Percentiles rank a stretch among this genome's conserved stretches.
Conservation (phyloP, 257 asterid genomes). For the Fraxinus pennsylvanica region DNA sequence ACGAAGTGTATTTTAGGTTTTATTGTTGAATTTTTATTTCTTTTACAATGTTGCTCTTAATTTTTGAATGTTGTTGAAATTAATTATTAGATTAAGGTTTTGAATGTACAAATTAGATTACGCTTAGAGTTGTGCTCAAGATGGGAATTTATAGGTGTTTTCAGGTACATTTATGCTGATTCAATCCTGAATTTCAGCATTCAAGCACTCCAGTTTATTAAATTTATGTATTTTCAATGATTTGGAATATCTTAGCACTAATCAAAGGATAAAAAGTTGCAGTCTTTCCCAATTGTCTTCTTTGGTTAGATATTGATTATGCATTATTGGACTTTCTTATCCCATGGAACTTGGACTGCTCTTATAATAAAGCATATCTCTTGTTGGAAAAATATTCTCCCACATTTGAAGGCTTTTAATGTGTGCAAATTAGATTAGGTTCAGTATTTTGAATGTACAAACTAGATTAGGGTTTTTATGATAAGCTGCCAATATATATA, state of each 20-base stretch:
- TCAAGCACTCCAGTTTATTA: not conserved
- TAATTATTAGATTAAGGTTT: no score
- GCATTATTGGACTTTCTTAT: no score
- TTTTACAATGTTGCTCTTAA: no score
- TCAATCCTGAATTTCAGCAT: not conserved
- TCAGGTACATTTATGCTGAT: not conserved
- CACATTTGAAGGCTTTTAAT: not conserved
- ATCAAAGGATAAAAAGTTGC: not conserved
- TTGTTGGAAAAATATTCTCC: not conserved
- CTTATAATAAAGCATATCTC: not conserved
- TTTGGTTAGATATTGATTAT: not conserved
- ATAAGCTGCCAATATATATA: not conserved
- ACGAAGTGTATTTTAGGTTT: no score
- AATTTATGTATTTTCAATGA: not conserved
- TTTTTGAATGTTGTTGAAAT: no score
- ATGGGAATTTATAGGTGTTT: not conserved
- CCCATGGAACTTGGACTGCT: not conserved
- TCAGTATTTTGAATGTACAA: no score
- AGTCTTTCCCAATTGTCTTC: not conserved
- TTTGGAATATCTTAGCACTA: not conserved
- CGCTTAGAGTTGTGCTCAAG: not conserved
- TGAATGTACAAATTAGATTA: no score
- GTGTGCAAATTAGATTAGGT: not conserved
- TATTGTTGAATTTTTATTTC: no score
- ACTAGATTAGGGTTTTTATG: not conserved